Conservation (phyloP, 768 basidiomycete species). For the Lentinula sp. region DNA sequence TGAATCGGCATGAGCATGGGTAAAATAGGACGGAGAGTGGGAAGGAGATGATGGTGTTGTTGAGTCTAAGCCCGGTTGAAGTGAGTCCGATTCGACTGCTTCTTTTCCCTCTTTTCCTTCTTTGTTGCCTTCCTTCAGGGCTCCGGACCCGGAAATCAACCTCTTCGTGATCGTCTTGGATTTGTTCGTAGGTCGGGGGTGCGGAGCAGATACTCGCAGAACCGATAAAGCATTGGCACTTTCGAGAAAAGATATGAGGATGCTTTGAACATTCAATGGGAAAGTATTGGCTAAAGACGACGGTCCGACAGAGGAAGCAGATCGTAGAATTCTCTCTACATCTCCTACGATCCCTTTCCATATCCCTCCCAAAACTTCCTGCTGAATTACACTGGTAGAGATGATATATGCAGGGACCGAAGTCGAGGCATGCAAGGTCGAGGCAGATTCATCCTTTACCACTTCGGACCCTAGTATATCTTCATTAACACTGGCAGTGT, state of each 20-base stretch:
- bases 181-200: neutral
- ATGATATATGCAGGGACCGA: neutral
- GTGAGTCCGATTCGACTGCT: neutral
- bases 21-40: neutral
- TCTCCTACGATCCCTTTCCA: slow-evolving; percentile 2
- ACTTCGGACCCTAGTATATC: neutral
- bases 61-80: neutral
- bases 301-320: neutral
- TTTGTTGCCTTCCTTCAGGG: neutral
- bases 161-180: neutral
- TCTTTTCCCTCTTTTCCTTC: neutral
- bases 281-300: neutral
- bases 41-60: neutral
- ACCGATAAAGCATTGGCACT: neutral
- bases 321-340: neutral
- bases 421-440: neutral
- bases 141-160: neutral
- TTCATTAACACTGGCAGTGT: neutral
- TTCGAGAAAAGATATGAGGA: neutral
- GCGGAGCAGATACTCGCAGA: neutral
- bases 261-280: neutral
- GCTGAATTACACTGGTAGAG: neutral
- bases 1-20: neutral
- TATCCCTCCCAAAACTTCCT: slow-evolving; percentile 2
- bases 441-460: neutral